Conservation (phyloP, 2,329 filamentous ascomycete species). For the Amauroascus niger region DNA sequence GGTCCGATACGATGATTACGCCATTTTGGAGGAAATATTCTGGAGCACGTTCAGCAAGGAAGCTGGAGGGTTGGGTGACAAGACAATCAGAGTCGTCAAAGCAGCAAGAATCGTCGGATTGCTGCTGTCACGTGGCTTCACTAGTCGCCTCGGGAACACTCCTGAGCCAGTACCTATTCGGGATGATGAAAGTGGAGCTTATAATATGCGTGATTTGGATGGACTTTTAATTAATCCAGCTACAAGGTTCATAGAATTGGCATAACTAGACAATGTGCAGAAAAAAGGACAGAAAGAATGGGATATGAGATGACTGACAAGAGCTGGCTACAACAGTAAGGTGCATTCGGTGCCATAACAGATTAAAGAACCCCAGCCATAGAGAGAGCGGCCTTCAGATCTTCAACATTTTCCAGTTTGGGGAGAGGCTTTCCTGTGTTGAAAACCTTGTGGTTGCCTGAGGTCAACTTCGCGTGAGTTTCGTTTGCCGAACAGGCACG, state of each 20-base stretch:
- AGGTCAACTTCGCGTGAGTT: too few species aligned
- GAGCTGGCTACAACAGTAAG: too few species aligned
- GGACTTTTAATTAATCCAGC: constrained; percentile 29
- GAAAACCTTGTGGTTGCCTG: too few species aligned
- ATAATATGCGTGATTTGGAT: constrained; percentile 34
- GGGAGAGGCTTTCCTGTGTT: too few species aligned
- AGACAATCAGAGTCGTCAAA: constrained; percentile 24
- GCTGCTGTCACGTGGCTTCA: constrained; percentile 31
- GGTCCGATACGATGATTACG: constrained; percentile 29
- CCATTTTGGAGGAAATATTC: constrained; percentile 21
- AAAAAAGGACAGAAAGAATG: not conserved
- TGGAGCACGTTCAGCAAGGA: constrained; percentile 28
- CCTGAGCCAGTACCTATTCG: constrained; percentile 29
- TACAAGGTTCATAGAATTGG: constrained; percentile 28
- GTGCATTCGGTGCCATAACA: too few species aligned
- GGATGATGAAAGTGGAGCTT: constrained; percentile 32
- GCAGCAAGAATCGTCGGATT: constrained; percentile 29
- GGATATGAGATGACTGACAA: constrained; percentile 10
- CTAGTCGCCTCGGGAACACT: constrained; percentile 32
- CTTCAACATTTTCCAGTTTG: too few species aligned
- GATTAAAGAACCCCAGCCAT: too few species aligned
- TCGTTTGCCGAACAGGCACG: too few species aligned
- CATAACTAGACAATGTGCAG: too few species aligned
- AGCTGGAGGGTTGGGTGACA: constrained; percentile 23
- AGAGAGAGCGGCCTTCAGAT: too few species aligned